Percentiles rank a stretch among this genome's conserved stretches.
phyloP scores from a whole-genome alignment of 441 rosid genomes.

The Bocquillonia castaneifolia region DNA sequence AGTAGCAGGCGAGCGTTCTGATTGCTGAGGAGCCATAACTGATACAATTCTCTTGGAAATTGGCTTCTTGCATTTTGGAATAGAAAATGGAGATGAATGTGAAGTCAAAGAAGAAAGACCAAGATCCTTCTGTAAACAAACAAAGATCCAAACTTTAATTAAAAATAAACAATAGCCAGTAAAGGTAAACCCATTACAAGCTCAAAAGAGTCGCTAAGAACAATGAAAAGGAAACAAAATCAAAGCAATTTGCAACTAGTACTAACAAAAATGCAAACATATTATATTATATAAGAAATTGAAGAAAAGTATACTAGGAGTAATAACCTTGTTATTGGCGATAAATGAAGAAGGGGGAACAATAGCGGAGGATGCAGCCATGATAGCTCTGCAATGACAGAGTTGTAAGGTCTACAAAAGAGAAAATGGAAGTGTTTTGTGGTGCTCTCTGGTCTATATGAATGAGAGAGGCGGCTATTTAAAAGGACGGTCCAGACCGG shows the following conservation, averaged over 20 bases:
- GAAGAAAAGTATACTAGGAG: background rate
- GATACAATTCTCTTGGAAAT: slow-evolving; percentile 57
- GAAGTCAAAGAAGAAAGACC: slow-evolving; percentile 42
- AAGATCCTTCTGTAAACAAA: slow-evolving; percentile 41
- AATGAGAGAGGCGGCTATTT: too few relatives aligned
- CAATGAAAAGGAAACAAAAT: background rate
- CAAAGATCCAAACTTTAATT: background rate
- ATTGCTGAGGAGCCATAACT: slow-evolving; percentile 73
- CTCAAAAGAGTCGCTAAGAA: background rate
- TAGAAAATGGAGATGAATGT: slow-evolving; percentile 37
- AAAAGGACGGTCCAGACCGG: too few relatives aligned
- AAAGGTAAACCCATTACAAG: background rate
- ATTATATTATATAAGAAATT: background rate
- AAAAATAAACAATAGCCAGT: background rate
- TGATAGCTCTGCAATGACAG: slow-evolving; percentile 12
- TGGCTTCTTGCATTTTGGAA: slow-evolving; percentile 50
- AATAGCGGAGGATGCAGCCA: slow-evolving; percentile 60
- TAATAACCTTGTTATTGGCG: slow-evolving; percentile 42
- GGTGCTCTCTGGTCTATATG: too few relatives aligned
- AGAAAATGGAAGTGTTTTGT: too few relatives aligned
- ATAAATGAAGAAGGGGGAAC: slow-evolving; percentile 41
- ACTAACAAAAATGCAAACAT: background rate
- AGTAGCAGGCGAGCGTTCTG: slow-evolving; percentile 63
- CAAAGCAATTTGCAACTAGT: too few relatives aligned
- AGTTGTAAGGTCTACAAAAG: background rate